Evolutionary conservation across 495 filamentous ascomycete genomes (phyloP).

Genomic region (Chlorociboria aeruginascens): DNA sequence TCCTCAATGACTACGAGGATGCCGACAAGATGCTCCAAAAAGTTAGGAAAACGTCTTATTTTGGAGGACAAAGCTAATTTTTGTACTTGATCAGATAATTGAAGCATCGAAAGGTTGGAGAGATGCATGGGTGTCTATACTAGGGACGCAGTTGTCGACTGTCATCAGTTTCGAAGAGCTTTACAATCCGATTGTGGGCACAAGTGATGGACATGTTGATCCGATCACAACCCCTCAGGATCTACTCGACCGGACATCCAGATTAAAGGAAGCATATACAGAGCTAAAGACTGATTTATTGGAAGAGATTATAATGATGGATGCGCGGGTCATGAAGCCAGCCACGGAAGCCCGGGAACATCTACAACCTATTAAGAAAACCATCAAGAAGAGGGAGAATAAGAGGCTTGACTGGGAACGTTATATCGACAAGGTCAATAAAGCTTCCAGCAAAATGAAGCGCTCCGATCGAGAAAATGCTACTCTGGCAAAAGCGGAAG

Average conservation of each 20-base stretch:
- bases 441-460: constrained; percentile 55
- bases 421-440: constrained; percentile 60
- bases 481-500: constrained; percentile 62
- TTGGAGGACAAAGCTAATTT: neutral
- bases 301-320: constrained; percentile 63
- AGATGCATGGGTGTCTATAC: constrained; percentile 71
- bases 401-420: constrained; percentile 85
- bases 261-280: constrained; percentile 55
- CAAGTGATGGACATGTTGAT: constrained; percentile 30
- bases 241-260: constrained; percentile 53
- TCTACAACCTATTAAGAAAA: constrained; percentile 70
- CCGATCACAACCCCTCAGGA: constrained; percentile 48
- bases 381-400: constrained; percentile 85
- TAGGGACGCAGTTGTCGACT: constrained; percentile 57
- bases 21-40: constrained; percentile 65
- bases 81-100: constrained; percentile 47
- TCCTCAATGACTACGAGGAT: constrained; percentile 76
- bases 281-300: constrained; percentile 65
- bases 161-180: constrained; percentile 62
- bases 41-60: constrained; percentile 29
- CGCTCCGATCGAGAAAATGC: constrained; percentile 69
- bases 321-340: constrained; percentile 59
- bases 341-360: constrained; percentile 59
- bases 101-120: constrained; percentile 73
- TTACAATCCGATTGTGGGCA: constrained; percentile 72